These are phyloP conservation scores for Amanita exitialis DNA, from an alignment of 768 basidiomycete species.

Conservation along the genomic window DNA sequence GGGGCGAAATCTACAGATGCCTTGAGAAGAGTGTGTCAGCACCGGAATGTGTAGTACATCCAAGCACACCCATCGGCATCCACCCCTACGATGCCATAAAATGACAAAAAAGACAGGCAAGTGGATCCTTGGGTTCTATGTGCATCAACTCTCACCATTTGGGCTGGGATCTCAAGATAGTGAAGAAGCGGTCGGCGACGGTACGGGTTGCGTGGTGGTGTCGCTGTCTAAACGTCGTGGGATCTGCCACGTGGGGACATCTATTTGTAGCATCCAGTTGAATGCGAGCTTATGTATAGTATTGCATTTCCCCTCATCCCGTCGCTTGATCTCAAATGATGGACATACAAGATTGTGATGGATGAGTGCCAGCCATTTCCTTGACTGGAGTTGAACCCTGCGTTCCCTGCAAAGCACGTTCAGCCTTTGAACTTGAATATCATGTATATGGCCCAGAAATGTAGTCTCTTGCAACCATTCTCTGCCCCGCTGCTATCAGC, in stretches of 20 bases:
- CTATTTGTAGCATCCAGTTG: not conserved
- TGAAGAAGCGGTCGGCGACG: slow-evolving; percentile 12
- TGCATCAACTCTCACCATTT: slow-evolving; percentile 18
- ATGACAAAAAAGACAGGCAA: slow-evolving; percentile 9
- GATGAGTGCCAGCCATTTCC: too few relatives aligned
- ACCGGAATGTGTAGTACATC: slow-evolving; percentile 11
- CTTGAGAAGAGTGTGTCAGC: slow-evolving; percentile 14
- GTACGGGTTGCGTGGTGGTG: slow-evolving; percentile 11
- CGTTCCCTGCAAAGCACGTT: too few relatives aligned
- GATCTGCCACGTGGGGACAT: not conserved
- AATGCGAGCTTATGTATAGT: too few relatives aligned
- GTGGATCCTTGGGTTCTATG: not conserved
- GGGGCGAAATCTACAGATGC: slow-evolving; percentile 74
- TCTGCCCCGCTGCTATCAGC: too few relatives aligned
- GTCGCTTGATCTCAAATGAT: too few relatives aligned
- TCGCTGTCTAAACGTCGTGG: not conserved
- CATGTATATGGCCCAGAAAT: too few relatives aligned
- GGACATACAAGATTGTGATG: too few relatives aligned
- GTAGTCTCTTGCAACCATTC: too few relatives aligned
- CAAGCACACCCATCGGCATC: slow-evolving; percentile 12
- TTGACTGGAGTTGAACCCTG: too few relatives aligned
- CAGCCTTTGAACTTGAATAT: too few relatives aligned
- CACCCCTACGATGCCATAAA: slow-evolving; percentile 13
- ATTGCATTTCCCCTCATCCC: too few relatives aligned
- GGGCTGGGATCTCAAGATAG: slow-evolving; percentile 8